Percentiles rank a stretch among this genome's conserved stretches.
Evolutionary conservation across 495 filamentous ascomycete species (phyloP).

Genomic region (Xylaria sp.): DNA sequence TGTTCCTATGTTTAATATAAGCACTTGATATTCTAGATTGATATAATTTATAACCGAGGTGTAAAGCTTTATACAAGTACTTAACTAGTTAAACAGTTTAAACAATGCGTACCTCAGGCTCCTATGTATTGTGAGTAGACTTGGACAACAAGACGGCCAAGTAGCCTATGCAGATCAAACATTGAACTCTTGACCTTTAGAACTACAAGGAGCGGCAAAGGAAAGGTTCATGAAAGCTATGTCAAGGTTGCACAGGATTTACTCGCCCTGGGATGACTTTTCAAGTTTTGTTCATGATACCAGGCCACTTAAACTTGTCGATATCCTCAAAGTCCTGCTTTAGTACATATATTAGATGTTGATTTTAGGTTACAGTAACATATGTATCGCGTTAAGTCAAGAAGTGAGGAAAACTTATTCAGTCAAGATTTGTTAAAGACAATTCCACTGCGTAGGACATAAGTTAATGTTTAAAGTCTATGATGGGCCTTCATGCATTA

Average conservation of each 20-base stretch:
- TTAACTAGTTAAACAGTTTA: too few relatives aligned
- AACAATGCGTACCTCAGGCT: not conserved
- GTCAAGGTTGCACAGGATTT: not conserved
- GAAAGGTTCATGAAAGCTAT: not conserved
- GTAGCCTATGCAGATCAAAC: not conserved
- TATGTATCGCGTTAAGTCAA: not conserved
- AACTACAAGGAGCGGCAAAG: not conserved
- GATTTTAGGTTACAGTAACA: not conserved
- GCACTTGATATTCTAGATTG: not conserved
- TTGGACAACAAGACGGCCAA: not conserved
- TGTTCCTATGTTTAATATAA: not conserved
- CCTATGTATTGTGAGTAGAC: too few relatives aligned
- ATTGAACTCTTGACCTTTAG: not conserved
- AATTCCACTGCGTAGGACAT: too few relatives aligned
- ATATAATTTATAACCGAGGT: not conserved
- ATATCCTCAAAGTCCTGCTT: not conserved
- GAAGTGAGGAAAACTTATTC: too few relatives aligned
- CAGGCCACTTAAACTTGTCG: not conserved
- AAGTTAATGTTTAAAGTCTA: too few relatives aligned
- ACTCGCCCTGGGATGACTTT: not conserved
- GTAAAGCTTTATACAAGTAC: not conserved
- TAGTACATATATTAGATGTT: not conserved
- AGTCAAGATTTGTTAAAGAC: too few relatives aligned
- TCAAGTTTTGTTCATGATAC: not conserved
- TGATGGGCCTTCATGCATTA: too few relatives aligned